Percentiles rank a stretch among this genome's conserved stretches.
These are phyloP conservation scores for Colletotrichum aenigma DNA, from an alignment of 2,329 filamentous ascomycete genomes.

Conservation along the genomic window DNA sequence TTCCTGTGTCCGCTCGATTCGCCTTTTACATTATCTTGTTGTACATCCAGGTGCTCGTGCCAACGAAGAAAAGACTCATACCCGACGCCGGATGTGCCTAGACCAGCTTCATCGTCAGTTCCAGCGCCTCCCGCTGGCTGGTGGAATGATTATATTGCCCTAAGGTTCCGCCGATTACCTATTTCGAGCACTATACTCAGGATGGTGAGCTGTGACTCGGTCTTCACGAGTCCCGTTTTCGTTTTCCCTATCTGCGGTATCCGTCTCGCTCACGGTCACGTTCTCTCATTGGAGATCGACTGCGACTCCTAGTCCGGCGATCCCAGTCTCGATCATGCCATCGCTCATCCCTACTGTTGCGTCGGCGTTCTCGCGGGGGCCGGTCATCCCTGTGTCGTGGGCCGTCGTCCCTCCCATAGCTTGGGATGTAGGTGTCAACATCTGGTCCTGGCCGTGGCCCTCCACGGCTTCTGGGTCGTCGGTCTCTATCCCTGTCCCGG, in stretches of 20 bases:
- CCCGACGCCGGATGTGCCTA: background rate
- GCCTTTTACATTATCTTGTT: background rate
- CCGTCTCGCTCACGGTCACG: slow-evolving; percentile 46
- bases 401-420: slow-evolving; percentile 42
- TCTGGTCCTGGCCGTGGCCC: slow-evolving; percentile 35
- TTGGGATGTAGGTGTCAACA: slow-evolving; percentile 56
- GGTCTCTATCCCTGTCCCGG: slow-evolving; percentile 32
- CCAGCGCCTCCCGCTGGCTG: background rate
- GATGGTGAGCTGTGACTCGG: background rate
- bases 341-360: slow-evolving; percentile 29
- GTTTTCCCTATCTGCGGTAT: slow-evolving; percentile 50
- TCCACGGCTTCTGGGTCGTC: slow-evolving; percentile 34
- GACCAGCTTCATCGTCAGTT: background rate
- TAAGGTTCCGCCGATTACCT: background rate
- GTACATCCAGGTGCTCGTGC: background rate
- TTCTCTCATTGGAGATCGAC: slow-evolving; percentile 41
- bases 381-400: slow-evolving; percentile 30
- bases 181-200: background rate
- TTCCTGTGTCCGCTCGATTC: background rate
- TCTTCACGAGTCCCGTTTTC: background rate
- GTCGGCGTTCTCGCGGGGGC: slow-evolving; percentile 25
- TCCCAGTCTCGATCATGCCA: slow-evolving; percentile 42
- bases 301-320: slow-evolving; percentile 43
- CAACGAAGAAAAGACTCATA: background rate
- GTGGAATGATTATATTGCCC: background rate